Base-by-base conservation (phyloP, 495 filamentous ascomycete genomes). In the Tuber calosporum region DNA sequence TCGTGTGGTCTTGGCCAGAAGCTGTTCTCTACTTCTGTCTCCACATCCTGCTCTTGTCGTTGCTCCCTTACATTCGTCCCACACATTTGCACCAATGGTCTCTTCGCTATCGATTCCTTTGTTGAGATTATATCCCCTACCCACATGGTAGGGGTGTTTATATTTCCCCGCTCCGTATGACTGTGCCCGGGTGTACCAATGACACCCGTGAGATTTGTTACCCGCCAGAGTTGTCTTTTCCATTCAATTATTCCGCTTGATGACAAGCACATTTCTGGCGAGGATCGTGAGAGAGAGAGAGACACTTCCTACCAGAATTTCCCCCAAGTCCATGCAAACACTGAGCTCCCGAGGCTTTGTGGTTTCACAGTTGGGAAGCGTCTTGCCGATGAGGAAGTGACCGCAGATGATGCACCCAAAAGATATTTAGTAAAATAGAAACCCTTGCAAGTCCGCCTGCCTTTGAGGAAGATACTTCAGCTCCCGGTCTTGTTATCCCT, bases 401-500 rank as follows among this genome's bases (percentile, higher is more conserved):
- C 84, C 73, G 83, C 83, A 66, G 73, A 83, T 67, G 82, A 85
- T 77, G 84, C 82, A 36, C 82, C 86, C 74, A 83, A 85, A 66
- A 83, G 81, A 80, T 87, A 70, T 81, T 89, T 74, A 84, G 82
- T 45, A 82, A 85, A 75, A 84, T 88, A 84, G 85, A 85, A 75
- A 85, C 87, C 70, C 88, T 88, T 80, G 87, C 87, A 83, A 85
- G 86, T 82, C 72, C 68, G 69, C 73, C 71, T 72, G 74, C 67
- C 62, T 68, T 73, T 45, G 71, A 70, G 69, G 45, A 70, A 73
- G 68, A 62, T 40, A 53, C 38, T 34, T 37, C 6, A 53, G 42
- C n/a, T 69, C n/a, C 48, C 36, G 22, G 62, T 53, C 53, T 67
- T 76, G 74, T 70, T 39, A 34, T 45, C 68, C 66, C 8, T 69